A percentile compares a stretch with the other conserved stretches of the same genome.
These are phyloP conservation scores for Hyphopichia buzzinii DNA, from an alignment of 1,139 yeast genomes.

Conservation along the genomic window DNA sequence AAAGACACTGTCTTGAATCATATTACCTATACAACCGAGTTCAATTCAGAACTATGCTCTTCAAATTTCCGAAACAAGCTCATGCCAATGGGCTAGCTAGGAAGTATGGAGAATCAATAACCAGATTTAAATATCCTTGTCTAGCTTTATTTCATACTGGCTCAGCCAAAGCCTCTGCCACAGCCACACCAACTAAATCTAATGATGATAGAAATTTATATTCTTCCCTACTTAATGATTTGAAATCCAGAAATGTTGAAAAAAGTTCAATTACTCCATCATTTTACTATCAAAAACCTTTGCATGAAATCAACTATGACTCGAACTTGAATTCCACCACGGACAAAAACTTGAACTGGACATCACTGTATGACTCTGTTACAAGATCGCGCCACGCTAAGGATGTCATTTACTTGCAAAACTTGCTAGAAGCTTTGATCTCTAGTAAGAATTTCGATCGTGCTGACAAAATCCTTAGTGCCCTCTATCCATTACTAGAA, in stretches of 20 bases:
- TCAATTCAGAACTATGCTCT: not conserved
- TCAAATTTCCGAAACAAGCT: not conserved
- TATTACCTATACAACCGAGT: not conserved
- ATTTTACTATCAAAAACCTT: not conserved
- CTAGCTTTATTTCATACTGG: no score
- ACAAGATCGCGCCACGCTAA: conserved; percentile 48
- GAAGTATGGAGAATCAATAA: not conserved
- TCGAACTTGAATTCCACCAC: not conserved
- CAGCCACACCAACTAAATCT: not conserved
- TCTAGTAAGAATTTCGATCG: conserved; percentile 65
- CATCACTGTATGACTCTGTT: conserved; percentile 43
- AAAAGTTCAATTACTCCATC: not conserved
- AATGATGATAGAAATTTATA: not conserved
- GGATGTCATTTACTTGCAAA: conserved; percentile 67
- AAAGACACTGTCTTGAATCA: not conserved
- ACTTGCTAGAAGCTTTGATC: conserved; percentile 77
- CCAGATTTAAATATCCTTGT: no score
- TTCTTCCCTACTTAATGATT: not conserved
- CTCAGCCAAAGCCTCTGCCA: not conserved
- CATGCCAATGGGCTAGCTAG: not conserved
- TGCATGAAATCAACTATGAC: not conserved
- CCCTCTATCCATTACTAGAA: conserved; percentile 47
- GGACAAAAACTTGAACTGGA: conserved; percentile 18
- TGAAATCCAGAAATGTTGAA: not conserved
- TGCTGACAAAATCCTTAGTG: conserved; percentile 65